phyloP scores from a whole-genome alignment of 208 protist species.

The Crithidia brevicula region DNA sequence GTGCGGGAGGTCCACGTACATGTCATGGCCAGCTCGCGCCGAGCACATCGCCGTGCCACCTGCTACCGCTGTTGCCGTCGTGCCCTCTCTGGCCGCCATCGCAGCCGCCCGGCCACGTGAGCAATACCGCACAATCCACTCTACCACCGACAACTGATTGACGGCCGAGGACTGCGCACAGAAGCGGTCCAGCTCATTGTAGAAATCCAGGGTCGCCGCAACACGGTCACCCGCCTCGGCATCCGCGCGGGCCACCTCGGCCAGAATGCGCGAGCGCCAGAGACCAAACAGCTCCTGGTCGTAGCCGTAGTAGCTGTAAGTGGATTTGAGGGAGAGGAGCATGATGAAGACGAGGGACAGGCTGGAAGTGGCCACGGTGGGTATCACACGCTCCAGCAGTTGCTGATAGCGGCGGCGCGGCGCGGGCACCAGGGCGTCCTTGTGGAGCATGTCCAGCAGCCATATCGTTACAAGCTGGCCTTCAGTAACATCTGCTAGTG shows the following conservation, averaged over 20 bases:
- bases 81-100: no score
- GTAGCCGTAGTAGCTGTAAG: conserved; percentile 35
- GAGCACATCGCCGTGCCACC: background rate
- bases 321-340: conserved; percentile 39
- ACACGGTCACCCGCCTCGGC: conserved; percentile 19
- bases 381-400: conserved; percentile 36
- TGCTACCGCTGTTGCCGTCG: no score
- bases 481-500: conserved; percentile 33
- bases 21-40: background rate
- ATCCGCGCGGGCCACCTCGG: conserved; percentile 33
- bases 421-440: conserved; percentile 26
- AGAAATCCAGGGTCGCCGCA: conserved; percentile 44
- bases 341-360: conserved; percentile 41
- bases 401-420: conserved; percentile 35
- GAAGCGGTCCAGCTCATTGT: conserved; percentile 34
- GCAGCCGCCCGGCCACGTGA: background rate
- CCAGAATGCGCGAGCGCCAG: conserved; percentile 41
- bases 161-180: conserved; percentile 31
- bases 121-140: conserved; percentile 43
- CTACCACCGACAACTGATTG: conserved; percentile 16
- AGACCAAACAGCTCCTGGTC: conserved; percentile 41
- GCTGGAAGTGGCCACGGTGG: conserved; percentile 30
- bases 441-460: conserved; percentile 54
- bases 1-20: conserved; percentile 40
- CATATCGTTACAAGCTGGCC: conserved; percentile 43